phyloP scores from a whole-genome alignment of 768 basidiomycete genomes.

The Cystofilobasidium bisporidii region DNA sequence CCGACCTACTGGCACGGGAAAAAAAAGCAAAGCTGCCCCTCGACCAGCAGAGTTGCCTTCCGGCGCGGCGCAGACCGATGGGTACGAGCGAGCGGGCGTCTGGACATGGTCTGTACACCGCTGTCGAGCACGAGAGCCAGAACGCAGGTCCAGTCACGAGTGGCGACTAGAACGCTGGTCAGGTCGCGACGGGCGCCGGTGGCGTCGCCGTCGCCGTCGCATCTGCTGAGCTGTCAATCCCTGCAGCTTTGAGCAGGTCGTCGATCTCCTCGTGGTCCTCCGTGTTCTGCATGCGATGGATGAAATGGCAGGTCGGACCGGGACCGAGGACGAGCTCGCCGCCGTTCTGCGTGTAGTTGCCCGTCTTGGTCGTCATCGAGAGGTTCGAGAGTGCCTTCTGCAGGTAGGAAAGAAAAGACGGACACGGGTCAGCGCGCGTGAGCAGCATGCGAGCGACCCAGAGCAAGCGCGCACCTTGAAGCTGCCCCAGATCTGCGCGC shows the following conservation, averaged over 20 bases:
- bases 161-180: no score
- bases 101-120: no score
- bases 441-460: neutral
- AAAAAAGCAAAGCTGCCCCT: no score
- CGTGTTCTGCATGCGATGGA: conserved; percentile 20
- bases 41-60: no score
- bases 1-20: no score
- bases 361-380: neutral
- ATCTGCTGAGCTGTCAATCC: neutral
- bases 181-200: no score
- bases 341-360: conserved; percentile 14
- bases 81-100: no score
- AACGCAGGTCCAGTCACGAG: no score
- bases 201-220: no score
- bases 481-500: neutral
- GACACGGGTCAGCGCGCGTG: no score
- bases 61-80: no score
- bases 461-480: conserved; percentile 1
- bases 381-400: neutral
- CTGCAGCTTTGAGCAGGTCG: neutral
- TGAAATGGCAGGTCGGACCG: neutral
- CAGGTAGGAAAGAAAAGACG: neutral
- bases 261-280: conserved; percentile 8
- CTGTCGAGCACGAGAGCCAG: no score
- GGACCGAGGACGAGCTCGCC: conserved; percentile 18